A percentile compares a stretch with the other conserved stretches of the same genome.
phyloP scores from a whole-genome alignment of 352 stramenopile genomes.

The Phytopythium mirpurense region DNA sequence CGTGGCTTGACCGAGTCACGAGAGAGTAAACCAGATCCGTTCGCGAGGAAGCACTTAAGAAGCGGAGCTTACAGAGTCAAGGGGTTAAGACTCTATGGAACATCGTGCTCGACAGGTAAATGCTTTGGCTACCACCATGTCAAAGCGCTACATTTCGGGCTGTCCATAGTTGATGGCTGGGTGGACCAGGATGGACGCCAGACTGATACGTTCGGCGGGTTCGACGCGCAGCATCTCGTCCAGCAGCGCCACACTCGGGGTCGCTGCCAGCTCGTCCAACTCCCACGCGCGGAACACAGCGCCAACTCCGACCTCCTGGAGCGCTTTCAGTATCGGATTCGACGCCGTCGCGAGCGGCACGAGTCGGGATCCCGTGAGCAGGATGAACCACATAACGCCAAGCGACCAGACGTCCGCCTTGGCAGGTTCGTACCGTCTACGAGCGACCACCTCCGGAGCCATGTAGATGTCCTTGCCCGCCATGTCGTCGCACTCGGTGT shows the following conservation, averaged over 20 bases:
- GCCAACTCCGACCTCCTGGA: background rate
- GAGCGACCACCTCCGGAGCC: slow-evolving; percentile 47
- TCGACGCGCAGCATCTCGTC: slow-evolving; percentile 30
- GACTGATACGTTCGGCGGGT: slow-evolving; percentile 1
- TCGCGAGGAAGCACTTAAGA: too few species aligned
- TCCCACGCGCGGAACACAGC: background rate
- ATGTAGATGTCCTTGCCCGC: slow-evolving; percentile 59
- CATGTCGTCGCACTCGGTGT: slow-evolving; percentile 4
- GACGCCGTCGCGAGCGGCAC: background rate
- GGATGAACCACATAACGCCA: slow-evolving; percentile 59
- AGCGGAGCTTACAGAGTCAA: too few species aligned
- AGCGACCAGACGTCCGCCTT: slow-evolving; percentile 64
- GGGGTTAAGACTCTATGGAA: too few species aligned
- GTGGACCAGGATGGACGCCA: too few species aligned
- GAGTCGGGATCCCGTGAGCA: slow-evolving; percentile 45
- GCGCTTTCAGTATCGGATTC: background rate
- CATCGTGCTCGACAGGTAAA: too few species aligned
- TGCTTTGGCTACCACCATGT: too few species aligned
- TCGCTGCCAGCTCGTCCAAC: slow-evolving; percentile 7
- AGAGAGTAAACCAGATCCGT: too few species aligned
- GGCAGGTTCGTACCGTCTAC: slow-evolving; percentile 31
- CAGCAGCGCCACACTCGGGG: slow-evolving; percentile 12
- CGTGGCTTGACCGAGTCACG: slow-evolving; percentile 37
- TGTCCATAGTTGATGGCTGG: too few species aligned
- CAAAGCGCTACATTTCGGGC: too few species aligned